phyloP scores from a whole-genome alignment of 768 basidiomycete genomes.

The Scleroderma citrinum region DNA sequence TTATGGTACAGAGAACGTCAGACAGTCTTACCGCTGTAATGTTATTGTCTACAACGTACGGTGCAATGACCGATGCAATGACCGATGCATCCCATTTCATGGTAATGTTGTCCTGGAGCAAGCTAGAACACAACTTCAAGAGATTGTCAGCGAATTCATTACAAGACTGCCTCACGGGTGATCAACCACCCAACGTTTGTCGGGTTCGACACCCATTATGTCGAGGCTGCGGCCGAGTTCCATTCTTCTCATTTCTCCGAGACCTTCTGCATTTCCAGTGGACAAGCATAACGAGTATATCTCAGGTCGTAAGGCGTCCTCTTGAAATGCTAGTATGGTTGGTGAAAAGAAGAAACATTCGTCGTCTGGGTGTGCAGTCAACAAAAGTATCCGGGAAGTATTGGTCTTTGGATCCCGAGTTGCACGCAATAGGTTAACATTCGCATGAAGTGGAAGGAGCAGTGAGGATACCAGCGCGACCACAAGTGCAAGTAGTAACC shows the following conservation, averaged over 20 bases:
- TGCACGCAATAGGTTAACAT: conserved; percentile 15
- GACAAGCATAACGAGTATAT: conserved; percentile 72
- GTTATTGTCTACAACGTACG: conserved; percentile 50
- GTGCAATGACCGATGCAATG: conserved; percentile 52
- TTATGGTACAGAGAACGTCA: not conserved
- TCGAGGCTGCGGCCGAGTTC: conserved; percentile 65
- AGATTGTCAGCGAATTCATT: conserved; percentile 1
- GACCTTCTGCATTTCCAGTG: conserved; percentile 71
- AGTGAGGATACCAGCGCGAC: conserved; percentile 16
- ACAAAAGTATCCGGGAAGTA: conserved; percentile 42
- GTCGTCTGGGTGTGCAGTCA: conserved; percentile 94
- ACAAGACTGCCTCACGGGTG: conserved; percentile 52
- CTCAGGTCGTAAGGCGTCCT: conserved; percentile 19
- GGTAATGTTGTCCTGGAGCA: conserved; percentile 73
- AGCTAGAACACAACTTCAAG: conserved; percentile 29
- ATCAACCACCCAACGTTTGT: conserved; percentile 56
- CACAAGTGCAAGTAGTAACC: conserved; percentile 12
- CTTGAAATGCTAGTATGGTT: conserved; percentile 54
- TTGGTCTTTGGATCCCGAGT: not conserved
- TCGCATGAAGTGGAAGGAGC: conserved; percentile 21
- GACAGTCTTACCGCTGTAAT: conserved; percentile 54
- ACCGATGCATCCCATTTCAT: conserved; percentile 53
- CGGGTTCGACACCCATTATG: conserved; percentile 53
- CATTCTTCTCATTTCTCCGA: conserved; percentile 50
- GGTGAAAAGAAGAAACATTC: conserved; percentile 94